phyloP scores from a whole-genome alignment of 1,284 basidiomycete species.

The Moniliella sp. region DNA sequence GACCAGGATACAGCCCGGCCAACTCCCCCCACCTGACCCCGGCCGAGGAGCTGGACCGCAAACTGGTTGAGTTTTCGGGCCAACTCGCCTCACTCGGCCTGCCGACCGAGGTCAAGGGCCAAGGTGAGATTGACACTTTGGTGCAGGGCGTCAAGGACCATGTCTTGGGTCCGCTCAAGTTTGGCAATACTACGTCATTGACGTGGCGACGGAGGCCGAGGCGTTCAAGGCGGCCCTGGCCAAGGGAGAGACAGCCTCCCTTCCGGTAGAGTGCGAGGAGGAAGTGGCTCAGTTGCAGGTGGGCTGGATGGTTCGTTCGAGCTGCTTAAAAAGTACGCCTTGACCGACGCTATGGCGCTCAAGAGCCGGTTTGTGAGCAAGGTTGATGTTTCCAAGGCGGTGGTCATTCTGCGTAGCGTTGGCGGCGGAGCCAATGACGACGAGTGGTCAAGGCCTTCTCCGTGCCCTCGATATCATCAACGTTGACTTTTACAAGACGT shows the following conservation, averaged over 20 bases:
- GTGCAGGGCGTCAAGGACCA: conserved; percentile 14
- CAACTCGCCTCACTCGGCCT: conserved; percentile 7
- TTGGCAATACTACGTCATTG: conserved; percentile 25
- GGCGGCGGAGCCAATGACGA: conserved; percentile 4
- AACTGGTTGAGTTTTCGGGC: conserved; percentile 10
- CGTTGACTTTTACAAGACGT: conserved; percentile 9
- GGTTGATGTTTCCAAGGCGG: conserved; percentile 8
- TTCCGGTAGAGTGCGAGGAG: too few relatives aligned
- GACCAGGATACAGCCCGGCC: conserved; percentile 14
- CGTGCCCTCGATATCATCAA: conserved; percentile 15
- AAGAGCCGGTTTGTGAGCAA: conserved; percentile 11
- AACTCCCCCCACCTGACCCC: conserved; percentile 25
- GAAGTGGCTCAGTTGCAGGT: conserved; percentile 1
- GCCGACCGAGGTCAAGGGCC: conserved; percentile 10
- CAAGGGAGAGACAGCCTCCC: conserved; percentile 1
- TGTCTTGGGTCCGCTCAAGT: conserved; percentile 13
- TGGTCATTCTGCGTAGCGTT: conserved; percentile 5
- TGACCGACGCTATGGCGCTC: conserved; percentile 14
- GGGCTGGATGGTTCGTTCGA: neutral
- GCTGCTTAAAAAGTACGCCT: conserved; percentile 7
- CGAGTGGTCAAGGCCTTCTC: conserved; percentile 6
- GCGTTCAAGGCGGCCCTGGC: conserved; percentile 7
- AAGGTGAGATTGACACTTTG: conserved; percentile 11
- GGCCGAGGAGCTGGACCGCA: conserved; percentile 21
- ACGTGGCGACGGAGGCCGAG: conserved; percentile 9